Evolutionary conservation across 2,329 filamentous ascomycete species (phyloP).

Genomic region (Lachnellula arida): DNA sequence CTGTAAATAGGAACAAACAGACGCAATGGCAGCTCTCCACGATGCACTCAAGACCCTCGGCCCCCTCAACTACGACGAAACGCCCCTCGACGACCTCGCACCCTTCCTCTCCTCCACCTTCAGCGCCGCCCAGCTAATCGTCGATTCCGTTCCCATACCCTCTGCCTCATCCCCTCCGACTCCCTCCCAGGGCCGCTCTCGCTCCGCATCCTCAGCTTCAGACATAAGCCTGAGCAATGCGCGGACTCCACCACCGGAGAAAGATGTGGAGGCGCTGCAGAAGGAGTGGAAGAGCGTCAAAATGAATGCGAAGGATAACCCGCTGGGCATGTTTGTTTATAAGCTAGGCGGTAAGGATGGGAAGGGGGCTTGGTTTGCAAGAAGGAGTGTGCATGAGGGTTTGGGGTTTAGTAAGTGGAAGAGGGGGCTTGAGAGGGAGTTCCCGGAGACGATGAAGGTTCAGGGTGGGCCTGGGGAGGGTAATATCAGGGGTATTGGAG

Average conservation of each 20-base stretch:
- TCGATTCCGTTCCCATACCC: slow-evolving; percentile 68
- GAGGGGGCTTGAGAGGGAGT: slow-evolving; percentile 71
- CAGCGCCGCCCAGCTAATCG: slow-evolving; percentile 61
- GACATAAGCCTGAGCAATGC: slow-evolving; percentile 49
- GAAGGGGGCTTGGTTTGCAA: slow-evolving; percentile 83
- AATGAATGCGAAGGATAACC: slow-evolving; percentile 66
- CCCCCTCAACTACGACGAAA: slow-evolving; percentile 48
- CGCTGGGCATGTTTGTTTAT: slow-evolving; percentile 70
- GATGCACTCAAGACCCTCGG: slow-evolving; percentile 53
- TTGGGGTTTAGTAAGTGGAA: slow-evolving; percentile 75
- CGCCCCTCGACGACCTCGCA: slow-evolving; percentile 44
- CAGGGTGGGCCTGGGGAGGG: slow-evolving; percentile 66
- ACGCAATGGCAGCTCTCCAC: slow-evolving; percentile 51
- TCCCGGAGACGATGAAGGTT: slow-evolving; percentile 69
- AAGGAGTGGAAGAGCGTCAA: slow-evolving; percentile 83
- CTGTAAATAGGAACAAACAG: background rate
- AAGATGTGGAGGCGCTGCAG: slow-evolving; percentile 56
- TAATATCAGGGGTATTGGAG: slow-evolving; percentile 79
- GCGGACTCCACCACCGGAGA: slow-evolving; percentile 36
- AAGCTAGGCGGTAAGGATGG: slow-evolving; percentile 76
- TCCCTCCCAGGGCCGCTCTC: slow-evolving; percentile 47
- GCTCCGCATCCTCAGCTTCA: slow-evolving; percentile 45
- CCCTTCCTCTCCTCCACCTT: slow-evolving; percentile 57
- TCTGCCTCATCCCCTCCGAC: slow-evolving; percentile 42
- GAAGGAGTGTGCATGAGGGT: slow-evolving; percentile 76